A percentile compares a stretch with the other conserved stretches of the same genome.
phyloP scores from a whole-genome alignment of 164 flowering plant genomes.

The Liquidambar formosana region DNA sequence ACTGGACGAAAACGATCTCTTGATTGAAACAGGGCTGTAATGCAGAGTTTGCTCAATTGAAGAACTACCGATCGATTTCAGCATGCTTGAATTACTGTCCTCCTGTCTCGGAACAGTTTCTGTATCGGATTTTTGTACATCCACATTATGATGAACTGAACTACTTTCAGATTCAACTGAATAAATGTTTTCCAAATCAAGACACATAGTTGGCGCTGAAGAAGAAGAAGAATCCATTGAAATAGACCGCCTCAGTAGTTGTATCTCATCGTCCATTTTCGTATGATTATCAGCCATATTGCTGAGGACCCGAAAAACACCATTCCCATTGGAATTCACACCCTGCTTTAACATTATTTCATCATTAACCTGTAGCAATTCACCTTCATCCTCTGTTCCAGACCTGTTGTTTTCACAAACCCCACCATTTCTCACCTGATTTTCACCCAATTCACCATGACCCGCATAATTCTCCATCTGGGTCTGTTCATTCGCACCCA shows the following conservation, averaged over 20 bases:
- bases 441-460: conserved; percentile 15
- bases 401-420: conserved; percentile 16
- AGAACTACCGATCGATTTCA: conserved; percentile 34
- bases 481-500: conserved; percentile 10
- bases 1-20: conserved; percentile 33
- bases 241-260: conserved; percentile 15
- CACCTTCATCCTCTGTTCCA: conserved; percentile 20
- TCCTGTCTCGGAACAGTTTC: conserved; percentile 12
- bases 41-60: conserved; percentile 28
- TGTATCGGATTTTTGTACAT: conserved; percentile 7
- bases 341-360: conserved; percentile 7
- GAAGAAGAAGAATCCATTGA: conserved; percentile 30
- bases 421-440: conserved; percentile 7
- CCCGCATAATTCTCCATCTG: conserved; percentile 25
- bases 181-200: conserved; percentile 1
- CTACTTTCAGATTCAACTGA: conserved; percentile 24
- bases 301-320: not conserved
- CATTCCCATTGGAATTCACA: not conserved
- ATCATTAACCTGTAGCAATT: not conserved
- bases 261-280: not conserved
- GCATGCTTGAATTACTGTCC: conserved; percentile 22
- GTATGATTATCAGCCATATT: not conserved
- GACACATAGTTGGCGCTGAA: conserved; percentile 19
- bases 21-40: conserved; percentile 28
- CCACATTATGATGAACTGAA: conserved; percentile 3